Evolutionary conservation across 495 filamentous ascomycete species (phyloP).

Genomic region (Aspergillus ellipticus): DNA sequence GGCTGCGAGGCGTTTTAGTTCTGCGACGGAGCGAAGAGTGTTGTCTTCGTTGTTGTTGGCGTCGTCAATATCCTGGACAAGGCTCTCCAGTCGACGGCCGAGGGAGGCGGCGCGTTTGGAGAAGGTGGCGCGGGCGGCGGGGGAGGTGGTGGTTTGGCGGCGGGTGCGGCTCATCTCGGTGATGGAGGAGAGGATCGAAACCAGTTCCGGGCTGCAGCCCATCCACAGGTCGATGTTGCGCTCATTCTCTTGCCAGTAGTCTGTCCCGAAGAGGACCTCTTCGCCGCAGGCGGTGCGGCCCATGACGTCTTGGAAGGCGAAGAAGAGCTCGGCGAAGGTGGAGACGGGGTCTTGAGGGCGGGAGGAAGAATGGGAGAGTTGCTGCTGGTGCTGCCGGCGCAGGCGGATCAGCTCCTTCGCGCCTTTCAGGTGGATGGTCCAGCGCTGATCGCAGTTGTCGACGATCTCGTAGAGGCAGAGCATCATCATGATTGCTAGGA

Average conservation of each 20-base stretch:
- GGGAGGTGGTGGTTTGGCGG: slow-evolving; percentile 21
- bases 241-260: slow-evolving; percentile 40
- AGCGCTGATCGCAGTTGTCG: slow-evolving; percentile 42
- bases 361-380: too few relatives aligned
- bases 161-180: slow-evolving; percentile 41
- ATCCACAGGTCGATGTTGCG: slow-evolving; percentile 41
- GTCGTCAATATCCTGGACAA: slow-evolving; percentile 35
- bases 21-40: slow-evolving; percentile 30
- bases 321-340: slow-evolving; percentile 41
- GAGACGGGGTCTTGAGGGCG: slow-evolving; percentile 31
- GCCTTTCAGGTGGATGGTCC: slow-evolving; percentile 43
- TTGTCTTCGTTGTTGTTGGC: slow-evolving; percentile 30
- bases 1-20: slow-evolving; percentile 41
- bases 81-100: slow-evolving; percentile 25
- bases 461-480: slow-evolving; percentile 46
- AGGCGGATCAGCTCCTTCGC: slow-evolving; percentile 42
- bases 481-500: slow-evolving; percentile 45
- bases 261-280: slow-evolving; percentile 35
- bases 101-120: slow-evolving; percentile 29
- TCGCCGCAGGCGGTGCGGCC: slow-evolving; percentile 45
- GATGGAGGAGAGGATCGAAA: slow-evolving; percentile 36
- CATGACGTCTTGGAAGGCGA: slow-evolving; percentile 49
- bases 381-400: slow-evolving; percentile 24
- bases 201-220: slow-evolving; percentile 44
- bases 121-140: slow-evolving; percentile 22